phyloP scores from a whole-genome alignment of 257 asterid genomes.

The Echium plantagineum region DNA sequence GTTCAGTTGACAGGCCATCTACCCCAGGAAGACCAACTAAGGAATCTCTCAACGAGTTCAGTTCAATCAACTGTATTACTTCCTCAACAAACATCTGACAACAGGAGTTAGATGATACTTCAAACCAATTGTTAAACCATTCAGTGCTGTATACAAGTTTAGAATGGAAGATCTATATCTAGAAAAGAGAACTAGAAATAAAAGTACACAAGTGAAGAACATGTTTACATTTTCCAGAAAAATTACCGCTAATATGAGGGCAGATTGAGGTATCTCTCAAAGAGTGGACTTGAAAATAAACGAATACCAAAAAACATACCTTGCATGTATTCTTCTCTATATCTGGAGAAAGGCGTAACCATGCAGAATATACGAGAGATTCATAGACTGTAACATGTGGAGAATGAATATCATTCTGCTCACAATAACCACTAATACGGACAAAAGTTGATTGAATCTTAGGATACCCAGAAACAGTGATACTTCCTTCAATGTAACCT shows the following conservation, averaged over 20 bases:
- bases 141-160: too few relatives aligned
- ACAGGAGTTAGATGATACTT: background rate
- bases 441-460: constrained; percentile 75
- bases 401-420: constrained; percentile 81
- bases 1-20: constrained; percentile 74
- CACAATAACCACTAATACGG: constrained; percentile 85
- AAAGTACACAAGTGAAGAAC: too few relatives aligned
- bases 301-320: constrained; percentile 25
- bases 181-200: too few relatives aligned
- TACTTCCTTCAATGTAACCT: constrained; percentile 66
- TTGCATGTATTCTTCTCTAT: constrained; percentile 54
- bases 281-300: background rate
- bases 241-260: too few relatives aligned
- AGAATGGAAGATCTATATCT: too few relatives aligned
- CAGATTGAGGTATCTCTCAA: too few relatives aligned
- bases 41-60: constrained; percentile 49
- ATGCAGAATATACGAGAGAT: constrained; percentile 81
- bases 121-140: too few relatives aligned
- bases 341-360: constrained; percentile 76
- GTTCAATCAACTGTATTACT: constrained; percentile 78
- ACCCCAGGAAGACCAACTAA: constrained; percentile 83
- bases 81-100: constrained; percentile 83
- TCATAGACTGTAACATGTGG: constrained; percentile 74
- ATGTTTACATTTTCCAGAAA: too few relatives aligned
- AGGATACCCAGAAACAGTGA: constrained; percentile 63